These are phyloP conservation scores for Leishmania turanica DNA, from an alignment of 208 protist genomes.

Conservation along the genomic window DNA sequence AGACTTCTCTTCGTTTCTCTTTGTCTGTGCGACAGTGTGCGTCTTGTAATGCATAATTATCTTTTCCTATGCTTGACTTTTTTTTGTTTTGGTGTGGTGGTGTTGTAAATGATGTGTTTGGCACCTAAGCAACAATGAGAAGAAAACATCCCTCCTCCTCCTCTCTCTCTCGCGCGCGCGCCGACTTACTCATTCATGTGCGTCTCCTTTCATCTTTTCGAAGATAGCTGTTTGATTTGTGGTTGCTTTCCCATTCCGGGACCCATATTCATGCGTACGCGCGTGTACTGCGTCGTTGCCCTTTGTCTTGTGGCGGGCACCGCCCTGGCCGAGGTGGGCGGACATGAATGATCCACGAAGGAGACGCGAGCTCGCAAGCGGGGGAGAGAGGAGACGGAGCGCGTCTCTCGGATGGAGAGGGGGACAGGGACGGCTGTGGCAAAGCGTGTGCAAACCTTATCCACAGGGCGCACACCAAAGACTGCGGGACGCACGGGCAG, in stretches of 20 bases:
- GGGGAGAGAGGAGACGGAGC: neutral
- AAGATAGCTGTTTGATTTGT: neutral
- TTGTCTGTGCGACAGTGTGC: neutral
- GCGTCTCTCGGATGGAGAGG: neutral
- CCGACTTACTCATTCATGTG: neutral
- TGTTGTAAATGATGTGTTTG: no score
- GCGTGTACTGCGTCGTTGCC: neutral
- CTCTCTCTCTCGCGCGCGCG: neutral
- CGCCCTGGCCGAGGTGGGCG: neutral
- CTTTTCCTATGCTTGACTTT: neutral
- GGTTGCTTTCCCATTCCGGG: no score
- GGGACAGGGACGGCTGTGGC: neutral
- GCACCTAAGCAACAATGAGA: no score
- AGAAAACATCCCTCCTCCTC: neutral
- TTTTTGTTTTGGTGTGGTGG: neutral
- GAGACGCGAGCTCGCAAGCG: neutral
- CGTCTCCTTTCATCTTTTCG: neutral
- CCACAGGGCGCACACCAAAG: neutral
- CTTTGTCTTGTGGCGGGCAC: neutral
- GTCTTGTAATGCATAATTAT: neutral
- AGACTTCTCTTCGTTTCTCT: neutral
- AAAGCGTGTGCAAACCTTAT: neutral
- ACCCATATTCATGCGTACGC: neutral
- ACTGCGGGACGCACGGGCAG: neutral
- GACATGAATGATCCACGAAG: neutral